These are phyloP conservation scores for Vaccinium corymbosum DNA, from an alignment of 148 eudicot species.

Conservation along the genomic window DNA sequence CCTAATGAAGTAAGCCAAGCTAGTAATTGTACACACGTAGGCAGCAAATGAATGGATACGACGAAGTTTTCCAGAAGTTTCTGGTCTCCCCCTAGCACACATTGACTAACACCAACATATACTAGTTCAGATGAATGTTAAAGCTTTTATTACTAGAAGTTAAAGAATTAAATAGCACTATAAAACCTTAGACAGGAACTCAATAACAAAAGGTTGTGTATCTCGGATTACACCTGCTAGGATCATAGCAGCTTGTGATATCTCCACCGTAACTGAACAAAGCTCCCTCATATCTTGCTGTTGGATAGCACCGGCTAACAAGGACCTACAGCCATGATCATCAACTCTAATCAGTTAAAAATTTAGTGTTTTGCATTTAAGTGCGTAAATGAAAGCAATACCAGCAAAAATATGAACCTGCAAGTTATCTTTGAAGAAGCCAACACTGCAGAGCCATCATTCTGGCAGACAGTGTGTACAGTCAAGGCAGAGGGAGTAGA, in stretches of 20 bases:
- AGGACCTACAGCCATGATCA: constrained; percentile 34
- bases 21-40: neutral
- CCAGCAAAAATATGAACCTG: constrained; percentile 27
- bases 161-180: neutral
- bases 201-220: neutral
- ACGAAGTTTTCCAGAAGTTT: neutral
- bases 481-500: constrained; percentile 14
- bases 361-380: neutral
- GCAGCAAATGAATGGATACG: neutral
- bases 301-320: constrained; percentile 44
- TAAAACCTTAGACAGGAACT: neutral
- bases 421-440: constrained; percentile 35
- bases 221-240: constrained; percentile 31
- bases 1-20: neutral
- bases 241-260: constrained; percentile 36
- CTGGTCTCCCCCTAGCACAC: neutral
- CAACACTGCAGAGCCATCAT: constrained; percentile 24
- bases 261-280: constrained; percentile 43
- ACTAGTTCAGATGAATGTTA: neutral
- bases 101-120: neutral
- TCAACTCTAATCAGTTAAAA: neutral
- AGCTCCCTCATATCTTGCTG: constrained; percentile 37
- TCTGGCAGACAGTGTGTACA: constrained; percentile 19
- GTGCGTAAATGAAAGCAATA: neutral
- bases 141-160: neutral